Percentiles rank a stretch among this genome's conserved stretches.
phyloP scores from a whole-genome alignment of 2,329 filamentous ascomycete species.

The Balansia obtecta region DNA sequence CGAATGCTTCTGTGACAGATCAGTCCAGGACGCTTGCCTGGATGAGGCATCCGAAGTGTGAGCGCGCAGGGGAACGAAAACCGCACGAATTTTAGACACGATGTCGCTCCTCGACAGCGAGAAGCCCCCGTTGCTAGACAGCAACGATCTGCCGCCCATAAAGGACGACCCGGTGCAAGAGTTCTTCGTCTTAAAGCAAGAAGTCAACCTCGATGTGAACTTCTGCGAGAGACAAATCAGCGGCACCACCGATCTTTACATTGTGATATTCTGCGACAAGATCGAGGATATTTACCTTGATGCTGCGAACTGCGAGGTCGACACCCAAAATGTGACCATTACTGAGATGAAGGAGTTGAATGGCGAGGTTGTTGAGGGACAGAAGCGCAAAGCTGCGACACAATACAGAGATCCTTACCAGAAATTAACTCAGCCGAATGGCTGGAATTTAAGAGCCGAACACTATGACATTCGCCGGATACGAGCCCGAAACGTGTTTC shows the following conservation, averaged over 20 bases:
- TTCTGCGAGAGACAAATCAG: constrained; percentile 63
- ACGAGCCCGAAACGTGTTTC: constrained; percentile 44
- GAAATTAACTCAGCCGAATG: constrained; percentile 45
- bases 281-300: constrained; percentile 47
- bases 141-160: constrained; percentile 20
- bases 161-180: constrained; percentile 25
- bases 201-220: constrained; percentile 80
- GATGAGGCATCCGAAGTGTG: constrained; percentile 4
- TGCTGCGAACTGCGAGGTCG: constrained; percentile 49
- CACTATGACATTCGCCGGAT: constrained; percentile 66
- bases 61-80: background rate
- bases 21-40: constrained; percentile 3
- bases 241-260: constrained; percentile 70
- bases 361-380: constrained; percentile 23
- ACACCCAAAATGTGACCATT: constrained; percentile 40
- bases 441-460: constrained; percentile 52
- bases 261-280: constrained; percentile 51
- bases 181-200: constrained; percentile 62
- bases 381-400: constrained; percentile 26
- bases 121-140: constrained; percentile 18
- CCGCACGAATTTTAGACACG: background rate
- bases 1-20: constrained; percentile 3
- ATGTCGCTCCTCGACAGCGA: constrained; percentile 7
- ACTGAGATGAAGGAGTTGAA: constrained; percentile 24
- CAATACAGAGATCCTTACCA: constrained; percentile 55